Evolutionary conservation across 2,329 filamentous ascomycete genomes (phyloP).

Genomic region (Cytospora mali): DNA sequence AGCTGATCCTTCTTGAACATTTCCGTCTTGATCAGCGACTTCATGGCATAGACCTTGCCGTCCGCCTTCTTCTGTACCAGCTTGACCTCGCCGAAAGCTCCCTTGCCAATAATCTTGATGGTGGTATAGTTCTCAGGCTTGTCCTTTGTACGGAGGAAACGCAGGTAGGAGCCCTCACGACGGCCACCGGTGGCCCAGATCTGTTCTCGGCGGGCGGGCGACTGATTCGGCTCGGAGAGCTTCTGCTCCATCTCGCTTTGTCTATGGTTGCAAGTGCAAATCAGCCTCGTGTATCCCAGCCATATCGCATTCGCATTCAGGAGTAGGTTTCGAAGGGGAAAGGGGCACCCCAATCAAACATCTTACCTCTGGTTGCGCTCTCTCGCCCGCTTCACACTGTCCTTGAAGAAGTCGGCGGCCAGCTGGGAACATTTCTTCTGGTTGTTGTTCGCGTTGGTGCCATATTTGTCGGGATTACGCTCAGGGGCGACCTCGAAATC

Average conservation of each 20-base stretch:
- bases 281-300: not conserved
- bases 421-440: slow-evolving; percentile 70
- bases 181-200: slow-evolving; percentile 83
- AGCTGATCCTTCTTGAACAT: slow-evolving; percentile 99
- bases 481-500: slow-evolving; percentile 81
- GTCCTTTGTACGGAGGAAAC: slow-evolving; percentile 91
- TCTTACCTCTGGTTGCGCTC: slow-evolving; percentile 90
- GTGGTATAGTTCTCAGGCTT: slow-evolving; percentile 93
- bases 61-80: slow-evolving; percentile 95
- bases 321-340: not conserved
- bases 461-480: slow-evolving; percentile 81
- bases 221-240: slow-evolving; percentile 74
- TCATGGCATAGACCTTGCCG: slow-evolving; percentile 96
- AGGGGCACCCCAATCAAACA: no score
- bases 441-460: slow-evolving; percentile 66
- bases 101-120: slow-evolving; percentile 98
- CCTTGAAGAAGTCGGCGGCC: slow-evolving; percentile 94
- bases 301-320: not conserved
- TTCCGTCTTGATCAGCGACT: slow-evolving; percentile 96
- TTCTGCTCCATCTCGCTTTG: slow-evolving; percentile 91
- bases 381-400: slow-evolving; percentile 93
- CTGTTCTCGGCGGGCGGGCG: slow-evolving; percentile 76
- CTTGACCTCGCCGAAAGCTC: slow-evolving; percentile 97
- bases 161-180: slow-evolving; percentile 89
- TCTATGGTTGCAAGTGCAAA: slow-evolving; percentile 48